Evolutionary conservation across 352 stramenopile genomes (phyloP).

Genomic region (Phytophthora constricta): DNA sequence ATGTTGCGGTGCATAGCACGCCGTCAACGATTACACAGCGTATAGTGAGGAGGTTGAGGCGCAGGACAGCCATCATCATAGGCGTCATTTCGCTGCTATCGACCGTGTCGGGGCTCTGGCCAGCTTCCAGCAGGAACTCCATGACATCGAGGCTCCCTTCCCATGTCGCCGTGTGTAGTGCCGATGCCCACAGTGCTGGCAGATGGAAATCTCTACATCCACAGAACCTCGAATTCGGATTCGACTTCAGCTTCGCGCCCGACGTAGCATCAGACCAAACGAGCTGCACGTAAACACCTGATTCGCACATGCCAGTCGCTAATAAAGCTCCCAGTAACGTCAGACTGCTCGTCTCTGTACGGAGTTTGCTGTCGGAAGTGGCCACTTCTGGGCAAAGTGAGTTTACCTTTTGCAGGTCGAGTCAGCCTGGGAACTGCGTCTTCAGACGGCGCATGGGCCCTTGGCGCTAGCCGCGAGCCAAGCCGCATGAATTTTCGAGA

Average conservation of each 20-base stretch:
- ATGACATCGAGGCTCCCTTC: conserved; percentile 17
- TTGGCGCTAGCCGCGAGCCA: conserved; percentile 27
- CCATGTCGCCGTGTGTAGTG: conserved; percentile 36
- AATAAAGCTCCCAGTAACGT: too few relatives aligned
- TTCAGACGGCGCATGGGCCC: conserved; percentile 17
- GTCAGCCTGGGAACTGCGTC: conserved; percentile 18
- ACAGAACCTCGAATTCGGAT: conserved; percentile 21
- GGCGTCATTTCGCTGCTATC: conserved; percentile 32
- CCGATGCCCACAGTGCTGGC: conserved; percentile 27
- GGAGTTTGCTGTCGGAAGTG: too few relatives aligned
- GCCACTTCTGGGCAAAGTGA: background rate
- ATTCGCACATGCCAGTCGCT: too few relatives aligned
- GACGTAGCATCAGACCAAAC: conserved; percentile 8
- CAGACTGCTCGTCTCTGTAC: too few relatives aligned
- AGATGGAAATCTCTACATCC: conserved; percentile 32
- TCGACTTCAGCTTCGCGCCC: conserved; percentile 12
- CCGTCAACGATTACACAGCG: conserved; percentile 28
- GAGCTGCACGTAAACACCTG: too few relatives aligned
- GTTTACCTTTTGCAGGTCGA: conserved; percentile 32
- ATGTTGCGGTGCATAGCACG: conserved; percentile 27
- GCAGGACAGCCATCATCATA: conserved; percentile 38
- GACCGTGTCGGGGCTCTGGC: conserved; percentile 20
- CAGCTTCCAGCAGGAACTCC: conserved; percentile 29
- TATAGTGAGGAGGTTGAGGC: conserved; percentile 31
- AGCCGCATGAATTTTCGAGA: conserved; percentile 23